Conservation (phyloP, 768 basidiomycete genomes). For the Suillus brevipes region DNA sequence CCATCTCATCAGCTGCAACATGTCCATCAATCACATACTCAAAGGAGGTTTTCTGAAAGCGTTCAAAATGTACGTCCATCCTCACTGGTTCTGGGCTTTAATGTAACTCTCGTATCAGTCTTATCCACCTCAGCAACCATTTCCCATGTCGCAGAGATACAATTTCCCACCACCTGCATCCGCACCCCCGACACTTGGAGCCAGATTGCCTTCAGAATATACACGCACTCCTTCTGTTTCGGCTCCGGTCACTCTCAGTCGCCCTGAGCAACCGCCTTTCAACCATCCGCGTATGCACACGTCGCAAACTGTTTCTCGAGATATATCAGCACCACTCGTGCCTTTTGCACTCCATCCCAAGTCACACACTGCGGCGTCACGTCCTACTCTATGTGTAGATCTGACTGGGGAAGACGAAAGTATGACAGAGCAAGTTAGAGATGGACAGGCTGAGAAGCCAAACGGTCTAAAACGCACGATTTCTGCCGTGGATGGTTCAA, state of each 20-base stretch:
- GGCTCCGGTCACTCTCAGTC: too few species aligned
- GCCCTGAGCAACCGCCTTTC: too few species aligned
- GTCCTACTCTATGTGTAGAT: neutral
- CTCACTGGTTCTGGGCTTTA: too few species aligned
- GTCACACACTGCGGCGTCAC: neutral
- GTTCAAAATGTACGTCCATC: neutral
- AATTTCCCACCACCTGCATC: neutral
- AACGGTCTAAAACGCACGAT: slow-evolving; percentile 10
- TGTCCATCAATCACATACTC: neutral
- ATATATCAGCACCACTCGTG: slow-evolving; percentile 7
- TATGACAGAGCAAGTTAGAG: neutral
- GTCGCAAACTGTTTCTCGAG: slow-evolving; percentile 6
- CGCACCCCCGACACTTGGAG: neutral
- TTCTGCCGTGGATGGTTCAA: neutral
- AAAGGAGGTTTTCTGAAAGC: neutral
- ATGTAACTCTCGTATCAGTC: neutral
- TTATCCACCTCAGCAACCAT: neutral
- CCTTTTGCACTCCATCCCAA: neutral
- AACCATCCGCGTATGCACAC: neutral
- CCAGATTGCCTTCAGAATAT: neutral
- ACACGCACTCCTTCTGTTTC: too few species aligned
- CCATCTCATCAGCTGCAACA: slow-evolving; percentile 9
- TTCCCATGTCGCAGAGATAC: neutral
- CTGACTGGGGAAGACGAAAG: neutral
- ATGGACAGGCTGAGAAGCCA: neutral